These are phyloP conservation scores for Lipomyces sp. DNA, from an alignment of 805 yeast species.

Conservation along the genomic window DNA sequence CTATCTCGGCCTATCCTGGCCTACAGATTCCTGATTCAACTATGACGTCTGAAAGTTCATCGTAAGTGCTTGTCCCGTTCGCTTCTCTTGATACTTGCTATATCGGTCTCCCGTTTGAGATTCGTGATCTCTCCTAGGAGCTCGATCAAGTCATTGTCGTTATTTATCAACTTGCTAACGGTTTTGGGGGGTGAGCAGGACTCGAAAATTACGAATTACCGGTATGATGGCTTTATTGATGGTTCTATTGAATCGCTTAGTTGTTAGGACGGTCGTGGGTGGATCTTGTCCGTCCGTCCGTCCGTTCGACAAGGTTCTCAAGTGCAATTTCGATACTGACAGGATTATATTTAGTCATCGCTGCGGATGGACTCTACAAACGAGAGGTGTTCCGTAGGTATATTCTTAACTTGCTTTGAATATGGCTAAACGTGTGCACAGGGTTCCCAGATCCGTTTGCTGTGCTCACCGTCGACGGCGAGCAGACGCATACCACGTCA, in stretches of 20 bases:
- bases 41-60: constrained; percentile 17
- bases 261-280: background rate
- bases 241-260: background rate
- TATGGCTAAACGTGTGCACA: constrained; percentile 49
- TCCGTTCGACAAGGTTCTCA: constrained; percentile 2
- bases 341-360: constrained; percentile 58
- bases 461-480: constrained; percentile 95
- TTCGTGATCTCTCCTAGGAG: constrained; percentile 11
- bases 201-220: constrained; percentile 35
- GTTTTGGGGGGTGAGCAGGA: constrained; percentile 14
- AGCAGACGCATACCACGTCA: constrained; percentile 91
- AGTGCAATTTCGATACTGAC: background rate
- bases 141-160: constrained; percentile 3
- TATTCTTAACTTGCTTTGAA: background rate
- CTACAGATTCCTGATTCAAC: background rate
- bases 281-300: background rate
- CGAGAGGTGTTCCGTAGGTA: constrained; percentile 82
- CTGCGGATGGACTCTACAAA: constrained; percentile 94
- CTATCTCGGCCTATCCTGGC: background rate
- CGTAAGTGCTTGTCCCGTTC: constrained; percentile 13
- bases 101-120: constrained; percentile 4
- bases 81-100: background rate
- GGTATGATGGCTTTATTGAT: constrained; percentile 20
- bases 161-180: background rate
- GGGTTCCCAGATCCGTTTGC: constrained; percentile 98